Evolutionary conservation across 2,329 filamentous ascomycete genomes (phyloP), one percentile per base, ranked within the genome.

Genomic region (Sporothrix curviconia): DNA sequence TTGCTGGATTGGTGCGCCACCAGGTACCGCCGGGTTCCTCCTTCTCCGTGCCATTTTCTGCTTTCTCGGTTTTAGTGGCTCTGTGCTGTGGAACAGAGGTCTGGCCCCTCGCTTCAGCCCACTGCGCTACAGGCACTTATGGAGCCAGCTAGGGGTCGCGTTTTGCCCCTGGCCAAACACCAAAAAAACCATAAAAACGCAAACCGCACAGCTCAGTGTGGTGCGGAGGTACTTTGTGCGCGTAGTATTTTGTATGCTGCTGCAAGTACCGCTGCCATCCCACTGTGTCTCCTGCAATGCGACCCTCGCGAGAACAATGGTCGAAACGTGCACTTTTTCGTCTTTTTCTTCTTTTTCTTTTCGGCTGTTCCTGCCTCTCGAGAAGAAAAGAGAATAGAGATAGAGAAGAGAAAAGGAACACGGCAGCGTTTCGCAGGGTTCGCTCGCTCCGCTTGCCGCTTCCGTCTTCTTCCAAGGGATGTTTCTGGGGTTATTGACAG

Each of bases 131-230:
- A 12, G 25, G n/a, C n/a, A n/a, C n/a, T n/a, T n/a, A n/a, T n/a
- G n/a, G n/a, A n/a, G n/a, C n/a, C n/a, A 50, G 47, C 47, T 37
- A 50, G 47, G 30, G 47, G 47, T 50, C 32, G 28, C 32, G 44
- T 47, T 49, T 49, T 49, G 44, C 43, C 43, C 43, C 43, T 46
- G 43, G 25, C 43, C 25, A 42, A 19, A 9, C 42, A 15, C 9
- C 14, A 44, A 44, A 40, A 40, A 9, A 40, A 40, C n/a, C 37
- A 17, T 40, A 40, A 43, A 25, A 14, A 34, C 30, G 11, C 5
- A 36, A 24, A 49, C 34, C 30, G n/a, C 46, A 24, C 30, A 15
- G 30, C 22, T 19, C 19, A 7, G n/a, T 49, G 44, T 49, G 46
- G 46, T 28, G 46, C 46, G n/a, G 17, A 15, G n/a, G 42, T 44